These are phyloP conservation scores for Plasmopara viticola DNA, from an alignment of 352 stramenopile species.

Conservation along the genomic window DNA sequence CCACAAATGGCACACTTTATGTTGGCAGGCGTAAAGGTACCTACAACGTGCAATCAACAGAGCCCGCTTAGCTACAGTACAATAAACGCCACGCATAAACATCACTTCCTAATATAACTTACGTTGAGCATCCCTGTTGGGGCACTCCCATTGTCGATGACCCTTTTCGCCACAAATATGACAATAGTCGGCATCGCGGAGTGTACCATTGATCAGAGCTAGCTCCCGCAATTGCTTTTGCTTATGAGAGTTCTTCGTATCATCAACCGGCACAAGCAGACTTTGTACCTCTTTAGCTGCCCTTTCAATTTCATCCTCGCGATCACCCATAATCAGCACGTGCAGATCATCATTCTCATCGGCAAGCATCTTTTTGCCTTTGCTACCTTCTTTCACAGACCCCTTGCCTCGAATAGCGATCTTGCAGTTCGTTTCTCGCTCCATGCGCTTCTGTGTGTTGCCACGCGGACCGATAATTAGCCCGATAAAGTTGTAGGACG, in stretches of 20 bases:
- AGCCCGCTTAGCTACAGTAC: conserved; percentile 13
- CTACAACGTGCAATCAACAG: conserved; percentile 15
- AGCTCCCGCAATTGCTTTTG: conserved; percentile 98
- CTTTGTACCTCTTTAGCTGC: conserved; percentile 86
- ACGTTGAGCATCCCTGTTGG: conserved; percentile 75
- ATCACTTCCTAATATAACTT: conserved; percentile 13
- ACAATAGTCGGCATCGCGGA: conserved; percentile 97
- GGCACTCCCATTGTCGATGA: conserved; percentile 96
- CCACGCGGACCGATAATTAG: conserved; percentile 98
- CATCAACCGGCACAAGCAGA: conserved; percentile 89
- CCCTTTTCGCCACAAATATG: conserved; percentile 97
- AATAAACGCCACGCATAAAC: not conserved
- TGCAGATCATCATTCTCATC: conserved; percentile 96
- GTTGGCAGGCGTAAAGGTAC: conserved; percentile 74
- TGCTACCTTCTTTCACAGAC: conserved; percentile 95
- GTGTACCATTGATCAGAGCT: conserved; percentile 98
- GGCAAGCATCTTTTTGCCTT: conserved; percentile 87
- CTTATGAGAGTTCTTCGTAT: conserved; percentile 95
- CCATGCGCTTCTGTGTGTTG: conserved; percentile 99
- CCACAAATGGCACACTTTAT: conserved; percentile 98
- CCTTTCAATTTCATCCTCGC: conserved; percentile 79
- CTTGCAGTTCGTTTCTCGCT: conserved; percentile 97
- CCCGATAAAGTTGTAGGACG: conserved; percentile 99
- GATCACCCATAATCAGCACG: conserved; percentile 90
- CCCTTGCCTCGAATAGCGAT: conserved; percentile 97